Evolutionary conservation across 441 rosid species (phyloP), one percentile per base, ranked within the genome.

Genomic region (California macrophylla): DNA sequence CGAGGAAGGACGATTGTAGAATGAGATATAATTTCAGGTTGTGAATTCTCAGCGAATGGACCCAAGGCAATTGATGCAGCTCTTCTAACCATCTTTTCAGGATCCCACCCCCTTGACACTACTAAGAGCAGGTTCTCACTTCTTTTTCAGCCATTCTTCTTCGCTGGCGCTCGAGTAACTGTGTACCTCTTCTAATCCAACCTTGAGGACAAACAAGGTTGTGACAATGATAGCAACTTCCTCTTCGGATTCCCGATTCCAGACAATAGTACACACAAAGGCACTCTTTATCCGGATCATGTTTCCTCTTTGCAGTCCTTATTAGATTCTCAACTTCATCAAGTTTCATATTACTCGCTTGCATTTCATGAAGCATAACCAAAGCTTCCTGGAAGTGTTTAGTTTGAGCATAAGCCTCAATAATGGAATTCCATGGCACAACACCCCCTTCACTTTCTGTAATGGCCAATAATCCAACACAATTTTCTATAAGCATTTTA

Each of bases 21-120:
- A 70, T 88, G 97, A 66, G 88, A 80, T 23, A 88, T 75, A 61
- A 95, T 90, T 80, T 95, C 99, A 29, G 99, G 99, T 82, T 95
- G 99, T 77, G 92, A 87, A 86, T 95, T 77, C 83, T 95, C 99
- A 0, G 99, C 96, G 68, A 89, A 95, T 72, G 92, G 99, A 70
- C 99, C 99, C 78, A 95, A 77, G 16, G 99, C 96, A 80, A 95
- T 90, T 54, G 99, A 90, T 42, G 98, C 92, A 83, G 99, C 99
- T 67, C 99, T 98, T 78, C 99, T 85, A 77, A 95, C 97, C 91
- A 94, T 80, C 84, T 86, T 89, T 72, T 94, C 99, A 24, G 92
- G 85, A 83, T 94, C 99, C 76, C 97, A 98, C 93, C 70, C 82
- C 87, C 66, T 90, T 78, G 73, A 92, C 96, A 66, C 90, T 72